Percentiles rank a stretch among this genome's conserved stretches.
These are phyloP conservation scores for Moringa oleifera DNA, from an alignment of 345 rosid genomes.

Conservation along the genomic window DNA sequence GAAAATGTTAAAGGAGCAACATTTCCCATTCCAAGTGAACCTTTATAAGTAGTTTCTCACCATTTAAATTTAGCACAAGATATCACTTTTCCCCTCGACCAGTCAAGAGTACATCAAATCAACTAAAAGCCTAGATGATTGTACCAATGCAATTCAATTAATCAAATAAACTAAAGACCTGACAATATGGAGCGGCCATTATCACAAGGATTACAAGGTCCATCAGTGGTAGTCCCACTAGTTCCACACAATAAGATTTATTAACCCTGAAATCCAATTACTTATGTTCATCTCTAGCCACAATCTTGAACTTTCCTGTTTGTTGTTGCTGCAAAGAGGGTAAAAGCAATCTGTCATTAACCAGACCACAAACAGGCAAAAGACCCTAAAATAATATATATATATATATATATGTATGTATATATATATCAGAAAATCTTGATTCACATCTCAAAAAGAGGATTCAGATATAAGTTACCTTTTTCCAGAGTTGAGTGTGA, in stretches of 20 bases:
- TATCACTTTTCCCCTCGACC: too few relatives aligned
- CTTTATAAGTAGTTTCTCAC: too few relatives aligned
- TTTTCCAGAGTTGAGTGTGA: conserved; percentile 75
- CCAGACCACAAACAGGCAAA: conserved; percentile 5
- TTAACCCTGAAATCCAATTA: conserved; percentile 11
- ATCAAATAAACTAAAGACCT: too few relatives aligned
- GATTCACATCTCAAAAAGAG: neutral
- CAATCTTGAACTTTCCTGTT: conserved; percentile 95
- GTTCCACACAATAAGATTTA: neutral
- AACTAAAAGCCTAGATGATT: too few relatives aligned
- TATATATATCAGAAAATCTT: too few relatives aligned
- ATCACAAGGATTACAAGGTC: neutral
- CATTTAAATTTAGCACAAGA: too few relatives aligned
- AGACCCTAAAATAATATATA: neutral
- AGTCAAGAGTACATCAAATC: too few relatives aligned
- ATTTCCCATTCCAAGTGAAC: too few relatives aligned
- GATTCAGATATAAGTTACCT: conserved; percentile 32
- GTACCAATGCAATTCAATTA: too few relatives aligned
- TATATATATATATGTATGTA: too few relatives aligned
- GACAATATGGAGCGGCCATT: too few relatives aligned
- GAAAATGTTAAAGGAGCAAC: too few relatives aligned
- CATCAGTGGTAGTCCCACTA: neutral
- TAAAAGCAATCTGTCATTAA: neutral
- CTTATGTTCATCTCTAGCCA: conserved; percentile 54
- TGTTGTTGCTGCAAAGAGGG: conserved; percentile 64